Evolutionary conservation across 2,329 filamentous ascomycete species (phyloP).

Genomic region (Xylaria sp.): DNA sequence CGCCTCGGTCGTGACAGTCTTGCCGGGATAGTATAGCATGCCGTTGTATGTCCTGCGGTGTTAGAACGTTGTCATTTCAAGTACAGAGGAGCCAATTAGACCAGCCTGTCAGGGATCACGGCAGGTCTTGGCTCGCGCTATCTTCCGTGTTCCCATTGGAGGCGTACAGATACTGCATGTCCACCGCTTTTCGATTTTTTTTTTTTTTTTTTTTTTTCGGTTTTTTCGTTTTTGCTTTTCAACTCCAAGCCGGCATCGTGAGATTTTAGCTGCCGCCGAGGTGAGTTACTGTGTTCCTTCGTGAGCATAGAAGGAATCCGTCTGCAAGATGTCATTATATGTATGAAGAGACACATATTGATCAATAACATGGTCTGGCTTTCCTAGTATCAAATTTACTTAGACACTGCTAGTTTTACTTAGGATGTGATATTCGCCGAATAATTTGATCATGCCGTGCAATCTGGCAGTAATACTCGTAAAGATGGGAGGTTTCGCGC

Average conservation of each 20-base stretch:
- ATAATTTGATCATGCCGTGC: background rate
- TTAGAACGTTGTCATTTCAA: constrained; percentile 32
- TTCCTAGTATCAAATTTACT: background rate
- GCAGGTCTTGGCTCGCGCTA: constrained; percentile 33
- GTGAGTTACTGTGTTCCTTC: constrained; percentile 2
- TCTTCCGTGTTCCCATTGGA: constrained; percentile 25
- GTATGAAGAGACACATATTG: background rate
- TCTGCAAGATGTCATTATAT: background rate
- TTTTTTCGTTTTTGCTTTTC: constrained; percentile 36
- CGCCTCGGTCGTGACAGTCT: constrained; percentile 21
- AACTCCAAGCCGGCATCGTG: constrained; percentile 31
- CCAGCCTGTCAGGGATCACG: constrained; percentile 5
- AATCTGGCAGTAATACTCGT: background rate
- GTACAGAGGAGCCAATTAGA: constrained; percentile 29
- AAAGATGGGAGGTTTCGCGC: constrained; percentile 9
- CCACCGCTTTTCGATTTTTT: constrained; percentile 30
- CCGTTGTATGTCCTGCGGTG: constrained; percentile 31
- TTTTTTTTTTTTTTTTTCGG: constrained; percentile 36
- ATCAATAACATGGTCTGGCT: background rate
- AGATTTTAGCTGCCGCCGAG: constrained; percentile 14
- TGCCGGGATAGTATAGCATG: constrained; percentile 16
- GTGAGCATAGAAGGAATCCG: background rate
- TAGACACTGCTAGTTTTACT: background rate
- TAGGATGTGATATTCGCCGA: background rate
- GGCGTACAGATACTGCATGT: constrained; percentile 17